A percentile compares a stretch with the other conserved stretches of the same genome.
Evolutionary conservation across 768 basidiomycete genomes (phyloP).

Genomic region (Naematelia encephala): DNA sequence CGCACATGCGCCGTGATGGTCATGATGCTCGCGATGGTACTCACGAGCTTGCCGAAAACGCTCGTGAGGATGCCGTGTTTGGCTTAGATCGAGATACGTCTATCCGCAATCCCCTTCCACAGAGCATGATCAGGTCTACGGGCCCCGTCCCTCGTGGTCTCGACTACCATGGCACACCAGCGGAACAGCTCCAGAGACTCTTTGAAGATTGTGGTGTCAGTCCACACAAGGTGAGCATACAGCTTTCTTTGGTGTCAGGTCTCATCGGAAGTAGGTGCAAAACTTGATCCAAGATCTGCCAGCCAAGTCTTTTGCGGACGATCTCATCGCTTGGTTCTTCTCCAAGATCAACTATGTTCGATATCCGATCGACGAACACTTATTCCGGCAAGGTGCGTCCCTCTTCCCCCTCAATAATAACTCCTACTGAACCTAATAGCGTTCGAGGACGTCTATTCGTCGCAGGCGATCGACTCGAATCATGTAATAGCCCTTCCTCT

Average conservation of each 20-base stretch:
- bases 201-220: constrained; percentile 88
- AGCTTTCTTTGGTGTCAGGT: not conserved
- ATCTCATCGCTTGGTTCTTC: constrained; percentile 68
- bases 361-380: constrained; percentile 79
- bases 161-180: constrained; percentile 55
- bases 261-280: constrained; percentile 79
- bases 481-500: constrained; percentile 70
- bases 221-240: constrained; percentile 60
- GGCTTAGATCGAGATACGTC: constrained; percentile 30
- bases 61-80: constrained; percentile 10
- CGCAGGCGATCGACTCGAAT: constrained; percentile 60
- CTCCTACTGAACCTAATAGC: constrained; percentile 5
- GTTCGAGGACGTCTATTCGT: constrained; percentile 15
- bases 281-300: constrained; percentile 86
- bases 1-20: not conserved
- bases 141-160: constrained; percentile 26
- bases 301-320: constrained; percentile 65
- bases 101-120: constrained; percentile 39
- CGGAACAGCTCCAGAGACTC: constrained; percentile 68
- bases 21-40: not conserved
- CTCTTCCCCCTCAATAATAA: too few species aligned
- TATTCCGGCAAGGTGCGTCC: constrained; percentile 61
- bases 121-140: constrained; percentile 5
- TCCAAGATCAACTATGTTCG: constrained; percentile 78
- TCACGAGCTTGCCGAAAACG: constrained; percentile 5